Base-by-base conservation (phyloP, 768 basidiomycete genomes). In the Hydnomerulius pinastri region DNA sequence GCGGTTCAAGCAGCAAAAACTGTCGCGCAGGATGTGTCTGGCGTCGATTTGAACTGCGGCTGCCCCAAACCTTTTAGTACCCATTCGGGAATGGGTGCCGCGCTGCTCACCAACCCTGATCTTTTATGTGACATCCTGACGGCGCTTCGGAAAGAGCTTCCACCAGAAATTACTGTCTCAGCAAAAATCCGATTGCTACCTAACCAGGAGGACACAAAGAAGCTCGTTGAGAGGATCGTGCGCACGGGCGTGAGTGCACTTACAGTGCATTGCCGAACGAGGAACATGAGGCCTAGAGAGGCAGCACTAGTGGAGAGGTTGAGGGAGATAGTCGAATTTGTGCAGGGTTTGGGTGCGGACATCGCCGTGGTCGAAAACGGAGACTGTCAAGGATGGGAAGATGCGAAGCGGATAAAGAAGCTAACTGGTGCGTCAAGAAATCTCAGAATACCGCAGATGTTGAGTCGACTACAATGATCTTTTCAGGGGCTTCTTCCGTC, bases 51-150 rank as follows among this genome's bases (percentile, higher is more conserved):
- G 53, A 98, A 98, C 67, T 98, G 97, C 63, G 97, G 96, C 0
- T 99, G 96, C 64, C 95, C 95, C 0, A 96, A 96, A 61, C 90
- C 94, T 0, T 98, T 98, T 70, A 96, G 93, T 18, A 93, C 92
- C 0, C 87, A 90, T 57, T 72, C 87, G 0, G 97, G 97, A 0
- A 98, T 98, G 95, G 97, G 97, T 8, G 96, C 97, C 1, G 96
- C 95, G 3, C 76, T 99, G 12, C 82, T 99, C 43, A 84, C 89
- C 4, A 96, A 89, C 29, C 94, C 97, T 0, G 93, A 98, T 62
- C 74, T 93, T 27, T 79, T 99, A 8, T 94, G 93, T 63, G 79
- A 86, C 17, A 98, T 99, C 61, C 79, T 99, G 25, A 81, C 78
- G 0, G 86, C 90, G 5, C 75, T 99, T 36, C 77, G 94, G 50